Conservation (phyloP, 257 asterid species). For the Capsicum chinense region DNA sequence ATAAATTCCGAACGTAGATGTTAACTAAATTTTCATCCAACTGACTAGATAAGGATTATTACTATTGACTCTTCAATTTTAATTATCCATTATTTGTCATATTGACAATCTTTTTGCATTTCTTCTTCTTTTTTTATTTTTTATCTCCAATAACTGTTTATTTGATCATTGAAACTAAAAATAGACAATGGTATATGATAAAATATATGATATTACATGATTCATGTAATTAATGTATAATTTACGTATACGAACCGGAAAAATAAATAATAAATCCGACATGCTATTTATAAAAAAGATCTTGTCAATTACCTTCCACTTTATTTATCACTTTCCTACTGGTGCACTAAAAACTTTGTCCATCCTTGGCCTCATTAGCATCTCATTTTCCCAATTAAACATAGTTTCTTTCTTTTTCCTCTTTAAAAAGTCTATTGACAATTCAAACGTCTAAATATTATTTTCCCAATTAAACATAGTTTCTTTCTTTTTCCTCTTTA, state of each 20-base stretch:
- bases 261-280: too few relatives aligned
- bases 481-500: neutral
- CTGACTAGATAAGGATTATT: neutral
- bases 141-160: too few relatives aligned
- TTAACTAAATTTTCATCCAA: neutral
- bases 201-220: too few relatives aligned
- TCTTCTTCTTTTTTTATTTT: too few relatives aligned
- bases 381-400: neutral
- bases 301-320: neutral
- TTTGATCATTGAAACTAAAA: too few relatives aligned
- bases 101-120: neutral
- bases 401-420: neutral
- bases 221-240: too few relatives aligned
- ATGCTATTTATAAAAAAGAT: too few relatives aligned
- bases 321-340: neutral
- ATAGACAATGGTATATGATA: too few relatives aligned
- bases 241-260: too few relatives aligned
- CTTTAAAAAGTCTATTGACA: neutral
- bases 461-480: too few relatives aligned
- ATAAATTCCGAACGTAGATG: too few relatives aligned
- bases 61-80: neutral
- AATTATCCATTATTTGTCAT: neutral
- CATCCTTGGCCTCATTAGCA: neutral
- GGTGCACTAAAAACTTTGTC: too few relatives aligned
- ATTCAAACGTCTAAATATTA: neutral